Percentiles rank a stretch among this genome's conserved stretches.
phyloP scores from a whole-genome alignment of 305 asterid genomes.

The Fraxinus albicans region DNA sequence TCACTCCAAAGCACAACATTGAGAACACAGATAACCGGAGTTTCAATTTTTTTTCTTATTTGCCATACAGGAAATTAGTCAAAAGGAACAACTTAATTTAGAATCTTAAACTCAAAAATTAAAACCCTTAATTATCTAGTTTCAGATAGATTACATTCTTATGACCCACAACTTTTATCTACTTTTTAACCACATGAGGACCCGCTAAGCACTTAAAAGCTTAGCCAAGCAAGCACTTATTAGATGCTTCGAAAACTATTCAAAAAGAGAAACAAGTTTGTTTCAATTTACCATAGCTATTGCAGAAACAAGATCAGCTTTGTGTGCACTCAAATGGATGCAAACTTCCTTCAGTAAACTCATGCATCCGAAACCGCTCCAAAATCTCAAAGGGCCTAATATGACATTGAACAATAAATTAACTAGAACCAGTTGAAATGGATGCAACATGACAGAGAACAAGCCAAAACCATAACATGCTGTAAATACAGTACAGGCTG shows the following conservation, averaged over 20 bases:
- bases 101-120: background rate
- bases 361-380: conserved; percentile 88
- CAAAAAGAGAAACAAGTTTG: conserved; percentile 8
- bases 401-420: conserved; percentile 8
- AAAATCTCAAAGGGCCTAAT: conserved; percentile 89
- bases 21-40: background rate
- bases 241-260: conserved; percentile 1
- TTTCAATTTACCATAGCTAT: conserved; percentile 14
- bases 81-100: background rate
- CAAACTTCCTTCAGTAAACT: conserved; percentile 79
- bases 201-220: background rate
- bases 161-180: background rate
- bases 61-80: background rate
- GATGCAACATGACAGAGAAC: background rate
- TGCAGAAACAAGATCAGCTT: conserved; percentile 43
- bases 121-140: background rate
- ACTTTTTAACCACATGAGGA: background rate
- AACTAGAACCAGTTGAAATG: background rate
- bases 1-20: background rate
- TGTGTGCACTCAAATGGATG: conserved; percentile 98
- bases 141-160: background rate
- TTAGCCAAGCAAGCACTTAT: background rate
- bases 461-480: background rate
- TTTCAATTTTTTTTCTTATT: background rate
- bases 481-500: background rate